Conservation (phyloP, 2,329 filamentous ascomycete genomes). For the Thelonectria olida region DNA sequence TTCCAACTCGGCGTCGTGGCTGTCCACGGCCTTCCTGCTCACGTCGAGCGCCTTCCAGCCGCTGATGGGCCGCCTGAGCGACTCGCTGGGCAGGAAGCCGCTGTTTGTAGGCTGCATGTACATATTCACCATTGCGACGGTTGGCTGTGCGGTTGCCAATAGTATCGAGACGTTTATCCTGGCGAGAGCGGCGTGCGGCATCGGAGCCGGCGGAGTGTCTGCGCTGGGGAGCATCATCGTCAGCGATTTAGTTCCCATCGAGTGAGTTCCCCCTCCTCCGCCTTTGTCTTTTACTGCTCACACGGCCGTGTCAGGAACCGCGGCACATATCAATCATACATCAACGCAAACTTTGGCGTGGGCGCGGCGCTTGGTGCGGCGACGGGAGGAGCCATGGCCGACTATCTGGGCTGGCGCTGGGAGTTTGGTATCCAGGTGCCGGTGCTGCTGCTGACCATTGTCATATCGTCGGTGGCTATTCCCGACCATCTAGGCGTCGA, state of each 20-base stretch:
- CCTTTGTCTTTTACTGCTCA: background rate
- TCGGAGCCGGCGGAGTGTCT: conserved; percentile 78
- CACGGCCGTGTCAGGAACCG: conserved; percentile 45
- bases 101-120: conserved; percentile 71
- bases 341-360: conserved; percentile 72
- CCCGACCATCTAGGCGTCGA: conserved; percentile 62
- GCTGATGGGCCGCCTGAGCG: conserved; percentile 76
- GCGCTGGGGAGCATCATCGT: conserved; percentile 76
- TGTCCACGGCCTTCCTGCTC: conserved; percentile 81
- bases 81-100: conserved; percentile 74
- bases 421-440: conserved; percentile 73
- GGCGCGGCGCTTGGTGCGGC: conserved; percentile 70
- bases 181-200: conserved; percentile 74
- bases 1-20: conserved; percentile 83
- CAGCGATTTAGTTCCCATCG: conserved; percentile 78
- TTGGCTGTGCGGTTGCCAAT: conserved; percentile 74
- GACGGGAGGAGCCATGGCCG: conserved; percentile 74
- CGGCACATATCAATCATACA: conserved; percentile 77
- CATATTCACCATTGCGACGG: conserved; percentile 71
- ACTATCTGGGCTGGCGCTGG: conserved; percentile 78
- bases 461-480: conserved; percentile 56
- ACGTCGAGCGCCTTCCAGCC: conserved; percentile 82
- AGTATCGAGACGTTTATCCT: conserved; percentile 76
- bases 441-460: conserved; percentile 56
- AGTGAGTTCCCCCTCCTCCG: conserved; percentile 55